Percentiles rank a stretch among this genome's conserved stretches.
phyloP scores from a whole-genome alignment of 2,329 filamentous ascomycete species.

The Malbranchea zuffiana region DNA sequence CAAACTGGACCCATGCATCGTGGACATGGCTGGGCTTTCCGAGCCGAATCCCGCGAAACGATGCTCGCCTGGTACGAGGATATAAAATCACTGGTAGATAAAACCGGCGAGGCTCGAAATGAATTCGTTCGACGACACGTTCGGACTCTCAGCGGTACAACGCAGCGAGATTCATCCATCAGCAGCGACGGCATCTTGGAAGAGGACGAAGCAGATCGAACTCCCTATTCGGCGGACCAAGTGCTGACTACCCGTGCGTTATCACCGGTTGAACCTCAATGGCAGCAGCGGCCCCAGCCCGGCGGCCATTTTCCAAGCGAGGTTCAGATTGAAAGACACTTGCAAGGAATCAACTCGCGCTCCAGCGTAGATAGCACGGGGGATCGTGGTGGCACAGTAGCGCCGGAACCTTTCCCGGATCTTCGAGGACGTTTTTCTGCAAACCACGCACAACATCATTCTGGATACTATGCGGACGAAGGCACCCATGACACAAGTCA shows the following conservation, averaged over 20 bases:
- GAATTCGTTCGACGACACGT: slow-evolving; percentile 77
- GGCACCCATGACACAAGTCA: too few species aligned
- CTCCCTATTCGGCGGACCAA: slow-evolving; percentile 53
- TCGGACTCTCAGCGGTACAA: slow-evolving; percentile 60
- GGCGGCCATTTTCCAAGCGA: slow-evolving; percentile 96
- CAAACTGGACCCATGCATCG: slow-evolving; percentile 90
- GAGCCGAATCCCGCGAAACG: slow-evolving; percentile 66
- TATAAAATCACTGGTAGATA: slow-evolving; percentile 80
- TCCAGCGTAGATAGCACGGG: slow-evolving; percentile 44
- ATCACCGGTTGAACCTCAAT: slow-evolving; percentile 23
- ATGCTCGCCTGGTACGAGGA: slow-evolving; percentile 97
- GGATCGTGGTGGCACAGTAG: slow-evolving; percentile 1
- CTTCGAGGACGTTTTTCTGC: too few species aligned
- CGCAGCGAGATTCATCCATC: slow-evolving; percentile 46
- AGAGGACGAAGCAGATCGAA: slow-evolving; percentile 58
- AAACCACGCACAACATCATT: too few species aligned
- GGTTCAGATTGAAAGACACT: slow-evolving; percentile 73
- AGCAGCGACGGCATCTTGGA: slow-evolving; percentile 70
- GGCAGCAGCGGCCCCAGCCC: slow-evolving; percentile 66
- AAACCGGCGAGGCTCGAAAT: slow-evolving; percentile 74
- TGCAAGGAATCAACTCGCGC: slow-evolving; percentile 67
- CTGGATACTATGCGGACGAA: too few species aligned
- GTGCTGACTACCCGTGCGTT: slow-evolving; percentile 29
- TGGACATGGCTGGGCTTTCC: slow-evolving; percentile 58
- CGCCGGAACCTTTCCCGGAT: too few species aligned